These are phyloP conservation scores for Fusarium torulosum DNA, from an alignment of 2,329 filamentous ascomycete genomes.

Conservation along the genomic window DNA sequence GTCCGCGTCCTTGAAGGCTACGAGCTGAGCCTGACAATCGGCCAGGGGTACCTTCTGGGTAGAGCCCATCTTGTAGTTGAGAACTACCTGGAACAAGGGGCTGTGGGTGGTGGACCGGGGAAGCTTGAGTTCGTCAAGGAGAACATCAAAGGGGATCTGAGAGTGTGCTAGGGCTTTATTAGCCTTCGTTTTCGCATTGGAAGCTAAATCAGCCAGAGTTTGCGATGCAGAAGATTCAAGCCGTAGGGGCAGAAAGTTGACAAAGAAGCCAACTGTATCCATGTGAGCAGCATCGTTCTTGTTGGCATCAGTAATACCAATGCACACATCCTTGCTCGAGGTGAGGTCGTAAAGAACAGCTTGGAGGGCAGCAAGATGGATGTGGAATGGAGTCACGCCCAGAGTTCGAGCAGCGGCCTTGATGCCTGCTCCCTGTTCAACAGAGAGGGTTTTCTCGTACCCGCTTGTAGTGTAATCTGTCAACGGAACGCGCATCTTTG, in stretches of 20 bases:
- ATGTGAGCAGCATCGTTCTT: conserved; percentile 8
- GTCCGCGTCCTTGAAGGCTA: conserved; percentile 3
- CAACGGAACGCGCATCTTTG: conserved; percentile 5
- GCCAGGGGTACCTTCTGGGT: conserved; percentile 6
- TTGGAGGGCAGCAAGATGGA: conserved; percentile 18
- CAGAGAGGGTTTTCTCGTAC: not conserved
- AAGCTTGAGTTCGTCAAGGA: conserved; percentile 10
- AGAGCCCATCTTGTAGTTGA: conserved; percentile 16
- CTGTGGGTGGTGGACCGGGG: conserved; percentile 12
- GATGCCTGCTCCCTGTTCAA: not conserved
- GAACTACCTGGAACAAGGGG: conserved; percentile 5
- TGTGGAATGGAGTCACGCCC: conserved; percentile 19
- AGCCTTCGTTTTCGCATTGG: not conserved
- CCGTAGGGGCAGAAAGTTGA: conserved; percentile 21
- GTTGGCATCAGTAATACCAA: conserved; percentile 29
- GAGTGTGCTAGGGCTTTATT: conserved; percentile 3
- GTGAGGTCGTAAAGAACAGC: conserved; percentile 10
- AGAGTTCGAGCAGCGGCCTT: not conserved
- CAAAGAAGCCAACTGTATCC: conserved; percentile 22
- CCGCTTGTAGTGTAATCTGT: conserved; percentile 5
- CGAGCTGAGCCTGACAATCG: conserved; percentile 3
- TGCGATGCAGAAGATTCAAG: not conserved
- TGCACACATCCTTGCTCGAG: conserved; percentile 13
- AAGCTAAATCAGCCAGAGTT: not conserved
- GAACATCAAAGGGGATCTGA: conserved; percentile 10